Conservation (phyloP, 805 yeast species). For the Candida jianshihensis region DNA sequence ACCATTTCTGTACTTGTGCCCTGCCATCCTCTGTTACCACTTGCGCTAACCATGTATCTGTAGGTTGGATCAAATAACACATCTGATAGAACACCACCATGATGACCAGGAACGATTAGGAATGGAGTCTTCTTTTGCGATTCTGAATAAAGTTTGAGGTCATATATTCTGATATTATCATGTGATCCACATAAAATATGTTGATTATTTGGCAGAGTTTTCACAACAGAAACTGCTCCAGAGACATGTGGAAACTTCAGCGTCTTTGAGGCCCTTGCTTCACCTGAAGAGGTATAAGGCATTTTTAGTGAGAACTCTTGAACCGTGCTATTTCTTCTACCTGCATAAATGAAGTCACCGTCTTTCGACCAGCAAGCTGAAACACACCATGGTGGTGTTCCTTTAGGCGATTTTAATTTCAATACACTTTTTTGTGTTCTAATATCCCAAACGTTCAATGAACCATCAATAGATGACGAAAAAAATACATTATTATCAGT, state of each 20-base stretch:
- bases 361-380: slow-evolving; percentile 81
- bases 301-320: slow-evolving; percentile 66
- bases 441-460: slow-evolving; percentile 75
- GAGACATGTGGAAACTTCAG: slow-evolving; percentile 78
- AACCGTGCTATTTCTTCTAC: slow-evolving; percentile 82
- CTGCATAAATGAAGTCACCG: slow-evolving; percentile 75
- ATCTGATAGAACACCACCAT: slow-evolving; percentile 81
- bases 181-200: slow-evolving; percentile 82
- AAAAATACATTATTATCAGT: slow-evolving; percentile 50
- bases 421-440: slow-evolving; percentile 43
- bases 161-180: slow-evolving; percentile 86
- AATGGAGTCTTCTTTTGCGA: slow-evolving; percentile 50
- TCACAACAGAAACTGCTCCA: slow-evolving; percentile 82
- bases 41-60: slow-evolving; percentile 79
- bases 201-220: slow-evolving; percentile 72
- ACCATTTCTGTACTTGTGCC: slow-evolving; percentile 76
- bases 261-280: slow-evolving; percentile 46
- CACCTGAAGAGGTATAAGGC: slow-evolving; percentile 31
- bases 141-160: slow-evolving; percentile 43
- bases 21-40: slow-evolving; percentile 96
- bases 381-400: slow-evolving; percentile 92
- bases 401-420: slow-evolving; percentile 46
- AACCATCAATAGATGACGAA: slow-evolving; percentile 80
- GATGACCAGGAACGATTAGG: slow-evolving; percentile 91
- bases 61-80: slow-evolving; percentile 82